Percentiles rank a stretch among this genome's conserved stretches.
These are phyloP conservation scores for Phoma sp. DNA, from an alignment of 2,329 filamentous ascomycete genomes.

Conservation along the genomic window DNA sequence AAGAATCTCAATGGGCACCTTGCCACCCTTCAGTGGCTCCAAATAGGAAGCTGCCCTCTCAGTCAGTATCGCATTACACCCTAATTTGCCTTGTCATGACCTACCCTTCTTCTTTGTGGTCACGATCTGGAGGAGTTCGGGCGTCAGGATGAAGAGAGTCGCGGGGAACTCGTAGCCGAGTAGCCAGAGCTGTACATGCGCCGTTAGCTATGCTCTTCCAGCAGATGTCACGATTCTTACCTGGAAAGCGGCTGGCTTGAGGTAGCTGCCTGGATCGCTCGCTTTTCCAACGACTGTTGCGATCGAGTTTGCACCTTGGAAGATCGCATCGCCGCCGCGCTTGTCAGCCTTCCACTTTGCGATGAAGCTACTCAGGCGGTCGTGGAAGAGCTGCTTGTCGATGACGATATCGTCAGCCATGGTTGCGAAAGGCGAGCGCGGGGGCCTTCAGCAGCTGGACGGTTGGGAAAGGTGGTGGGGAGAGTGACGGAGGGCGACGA, in stretches of 20 bases:
- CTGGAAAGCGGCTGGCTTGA: constrained; percentile 97
- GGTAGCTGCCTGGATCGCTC: constrained; percentile 76
- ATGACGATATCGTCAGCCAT: constrained; percentile 84
- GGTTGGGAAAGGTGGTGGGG: constrained; percentile 10
- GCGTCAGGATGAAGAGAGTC: constrained; percentile 89
- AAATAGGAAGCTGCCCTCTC: constrained; percentile 80
- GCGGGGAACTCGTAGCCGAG: constrained; percentile 98
- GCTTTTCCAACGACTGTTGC: constrained; percentile 94
- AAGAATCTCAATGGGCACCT: constrained; percentile 89
- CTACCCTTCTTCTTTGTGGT: constrained; percentile 97
- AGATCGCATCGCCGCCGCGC: constrained; percentile 81
- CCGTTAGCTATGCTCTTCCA: constrained; percentile 30
- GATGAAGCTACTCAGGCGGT: constrained; percentile 85
- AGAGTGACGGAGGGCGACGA: constrained; percentile 21
- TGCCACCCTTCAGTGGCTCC: constrained; percentile 88
- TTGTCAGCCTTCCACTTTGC: constrained; percentile 97
- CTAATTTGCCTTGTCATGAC: constrained; percentile 1
- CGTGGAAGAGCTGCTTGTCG: constrained; percentile 91
- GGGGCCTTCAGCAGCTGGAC: constrained; percentile 29
- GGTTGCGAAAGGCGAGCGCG: constrained; percentile 34
- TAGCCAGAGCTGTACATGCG: constrained; percentile 80
- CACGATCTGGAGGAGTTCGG: constrained; percentile 86
- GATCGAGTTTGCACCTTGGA: constrained; percentile 85
- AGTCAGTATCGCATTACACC: constrained; percentile 27
- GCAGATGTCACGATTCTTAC: constrained; percentile 58